Percentiles rank a stretch among this genome's conserved stretches.
phyloP scores from a whole-genome alignment of 495 filamentous ascomycete species.

The Chaetomium fimeti region DNA sequence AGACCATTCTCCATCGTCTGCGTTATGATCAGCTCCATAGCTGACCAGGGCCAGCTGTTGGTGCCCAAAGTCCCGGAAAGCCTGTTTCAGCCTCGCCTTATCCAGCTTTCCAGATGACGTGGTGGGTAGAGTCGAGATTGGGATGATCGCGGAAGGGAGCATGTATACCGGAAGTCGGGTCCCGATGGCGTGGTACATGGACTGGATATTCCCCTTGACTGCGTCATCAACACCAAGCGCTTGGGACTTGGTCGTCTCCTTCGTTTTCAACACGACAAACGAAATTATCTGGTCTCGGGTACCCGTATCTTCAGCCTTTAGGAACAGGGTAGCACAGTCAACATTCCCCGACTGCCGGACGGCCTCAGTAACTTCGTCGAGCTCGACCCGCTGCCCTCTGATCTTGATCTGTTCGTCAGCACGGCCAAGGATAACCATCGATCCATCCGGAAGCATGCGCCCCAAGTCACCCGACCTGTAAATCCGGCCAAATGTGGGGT shows the following conservation, averaged over 20 bases:
- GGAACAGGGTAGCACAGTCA: slow-evolving; percentile 56
- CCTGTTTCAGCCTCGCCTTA: slow-evolving; percentile 21
- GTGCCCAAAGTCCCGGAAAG: slow-evolving; percentile 24
- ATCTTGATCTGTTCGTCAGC: slow-evolving; percentile 81
- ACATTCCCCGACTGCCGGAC: slow-evolving; percentile 48
- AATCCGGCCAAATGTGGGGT: slow-evolving; percentile 62
- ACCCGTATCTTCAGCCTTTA: slow-evolving; percentile 29
- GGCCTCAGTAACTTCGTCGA: slow-evolving; percentile 69
- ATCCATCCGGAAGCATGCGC: slow-evolving; percentile 66
- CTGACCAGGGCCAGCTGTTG: slow-evolving; percentile 26
- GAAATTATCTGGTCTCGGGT: slow-evolving; percentile 51
- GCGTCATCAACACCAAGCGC: slow-evolving; percentile 31
- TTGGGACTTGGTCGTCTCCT: slow-evolving; percentile 23
- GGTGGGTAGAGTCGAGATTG: slow-evolving; percentile 60
- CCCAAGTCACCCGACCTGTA: slow-evolving; percentile 74
- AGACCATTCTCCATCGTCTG: slow-evolving; percentile 50
- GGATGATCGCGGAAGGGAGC: slow-evolving; percentile 66
- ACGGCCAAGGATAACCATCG: slow-evolving; percentile 68
- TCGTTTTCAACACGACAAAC: slow-evolving; percentile 53
- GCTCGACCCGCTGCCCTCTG: slow-evolving; percentile 73
- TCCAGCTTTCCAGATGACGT: slow-evolving; percentile 67
- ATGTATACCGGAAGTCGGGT: slow-evolving; percentile 61
- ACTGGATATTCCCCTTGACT: slow-evolving; percentile 26
- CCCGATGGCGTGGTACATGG: slow-evolving; percentile 44
- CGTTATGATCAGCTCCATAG: slow-evolving; percentile 28